Base-by-base conservation (phyloP, 2,329 filamentous ascomycete genomes). In the Aureobasidium namibiae region DNA sequence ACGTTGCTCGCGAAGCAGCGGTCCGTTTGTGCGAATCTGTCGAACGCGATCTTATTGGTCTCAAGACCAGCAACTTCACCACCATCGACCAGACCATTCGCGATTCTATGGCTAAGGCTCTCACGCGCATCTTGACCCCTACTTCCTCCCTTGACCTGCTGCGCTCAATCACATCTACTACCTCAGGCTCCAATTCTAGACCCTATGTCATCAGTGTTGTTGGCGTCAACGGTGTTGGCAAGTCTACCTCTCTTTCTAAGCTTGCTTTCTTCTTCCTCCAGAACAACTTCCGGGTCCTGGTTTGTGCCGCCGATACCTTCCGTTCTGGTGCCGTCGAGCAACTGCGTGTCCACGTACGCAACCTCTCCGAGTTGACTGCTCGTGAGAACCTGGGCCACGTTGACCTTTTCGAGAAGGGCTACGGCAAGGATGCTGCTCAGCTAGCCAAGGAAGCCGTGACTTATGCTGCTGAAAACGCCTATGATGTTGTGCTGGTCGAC, bases 191-290 rank as follows among this genome's bases (percentile, higher is more conserved):
- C 13, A 66, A 83, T 11, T 86, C 89, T 1, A 87, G 94, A 4
- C 94, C 94, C 44, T 99, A 97, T 71, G 92, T 97, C 68, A 95
- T 99, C 71, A 96, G 91, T 60, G 96, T 99, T 62, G 94, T 99
- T 44, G 94, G 94, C 63, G 94, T 99, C 70, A 99, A 99, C 72
- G 94, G 94, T 57, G 94, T 99, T 38, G 94, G 94, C 69, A 99
- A 99, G 77, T 96, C 92, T 16, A 99, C 94, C 56, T 97, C 96
- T 71, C 80, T 99, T 38, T 92, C 90, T 73, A 99, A 99, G 75
- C 96, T 99, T 65, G 95, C 92, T 73, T 99, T 94, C 76, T 99
- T 99, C 77, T 80, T 99, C 38, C 80, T 99, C 33, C 92, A 99
- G 74, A 99, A 99, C 78, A 92, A 95, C 72, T 95, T 96, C 78